phyloP scores from a whole-genome alignment of 352 stramenopile genomes.

The Phytophthora vignae region DNA sequence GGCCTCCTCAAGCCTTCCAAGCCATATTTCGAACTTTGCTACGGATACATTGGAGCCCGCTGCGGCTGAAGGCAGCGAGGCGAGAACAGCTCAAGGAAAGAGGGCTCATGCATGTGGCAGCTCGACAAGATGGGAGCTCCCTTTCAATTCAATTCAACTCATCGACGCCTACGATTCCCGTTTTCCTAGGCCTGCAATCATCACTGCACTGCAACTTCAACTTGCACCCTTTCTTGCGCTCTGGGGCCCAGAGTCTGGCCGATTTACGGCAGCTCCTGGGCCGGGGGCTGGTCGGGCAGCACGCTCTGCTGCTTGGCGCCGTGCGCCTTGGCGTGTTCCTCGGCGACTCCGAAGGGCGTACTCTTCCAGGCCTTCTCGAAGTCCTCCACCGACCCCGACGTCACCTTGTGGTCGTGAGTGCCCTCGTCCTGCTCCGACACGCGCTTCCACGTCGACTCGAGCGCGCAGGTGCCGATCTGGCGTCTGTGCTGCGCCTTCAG shows the following conservation, averaged over 20 bases:
- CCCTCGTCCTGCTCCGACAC: constrained; percentile 50
- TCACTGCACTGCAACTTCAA: constrained; percentile 22
- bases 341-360: constrained; percentile 68
- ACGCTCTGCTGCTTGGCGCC: constrained; percentile 50
- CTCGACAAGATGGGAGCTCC: not conserved
- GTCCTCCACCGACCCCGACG: constrained; percentile 41
- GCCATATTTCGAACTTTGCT: not conserved
- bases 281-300: constrained; percentile 53
- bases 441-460: constrained; percentile 69
- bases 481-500: constrained; percentile 75
- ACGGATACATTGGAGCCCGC: not conserved
- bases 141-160: too few species aligned
- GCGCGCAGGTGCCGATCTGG: constrained; percentile 42
- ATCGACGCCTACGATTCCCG: not conserved
- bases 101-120: not conserved
- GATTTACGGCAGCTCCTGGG: constrained; percentile 59
- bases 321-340: constrained; percentile 50
- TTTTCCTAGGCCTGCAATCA: constrained; percentile 11
- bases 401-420: constrained; percentile 46
- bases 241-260: too few species aligned
- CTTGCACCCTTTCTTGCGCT: constrained; percentile 21
- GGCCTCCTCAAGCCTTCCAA: not conserved
- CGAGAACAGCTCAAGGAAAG: too few species aligned
- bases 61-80: not conserved
- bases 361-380: constrained; percentile 64